Conservation (phyloP, 139 green algal genomes). For the Chlamydomonas eustigma region DNA sequence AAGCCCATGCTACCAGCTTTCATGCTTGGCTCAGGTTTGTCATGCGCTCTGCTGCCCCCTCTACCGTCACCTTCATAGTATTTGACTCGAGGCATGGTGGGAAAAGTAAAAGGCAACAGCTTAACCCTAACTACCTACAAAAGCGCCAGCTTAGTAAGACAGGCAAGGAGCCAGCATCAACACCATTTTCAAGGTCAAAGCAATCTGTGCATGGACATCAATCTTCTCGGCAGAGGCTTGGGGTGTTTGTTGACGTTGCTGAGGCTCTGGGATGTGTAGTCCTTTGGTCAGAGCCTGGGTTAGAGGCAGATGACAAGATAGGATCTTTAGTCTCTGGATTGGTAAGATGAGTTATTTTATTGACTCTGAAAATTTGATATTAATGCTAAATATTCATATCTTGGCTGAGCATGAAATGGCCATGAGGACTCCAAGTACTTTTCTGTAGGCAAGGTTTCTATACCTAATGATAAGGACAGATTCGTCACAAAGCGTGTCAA, state of each 20-base stretch:
- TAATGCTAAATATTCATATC: neutral
- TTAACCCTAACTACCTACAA: no score
- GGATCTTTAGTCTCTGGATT: neutral
- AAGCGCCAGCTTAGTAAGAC: no score
- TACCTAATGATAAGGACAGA: no score
- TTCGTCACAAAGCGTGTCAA: no score
- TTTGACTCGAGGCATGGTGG: neutral
- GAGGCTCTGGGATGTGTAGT: neutral
- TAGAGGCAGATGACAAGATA: conserved; percentile 18
- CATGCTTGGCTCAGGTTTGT: neutral
- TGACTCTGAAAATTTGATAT: neutral
- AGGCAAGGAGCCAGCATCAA: no score
- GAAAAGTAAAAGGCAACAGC: no score
- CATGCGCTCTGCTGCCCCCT: neutral
- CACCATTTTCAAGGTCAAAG: no score
- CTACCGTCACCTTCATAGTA: neutral
- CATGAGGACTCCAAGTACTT: no score
- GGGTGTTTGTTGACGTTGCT: neutral
- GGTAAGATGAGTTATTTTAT: neutral
- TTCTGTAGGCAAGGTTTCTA: no score
- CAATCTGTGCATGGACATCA: no score
- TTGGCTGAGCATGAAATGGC: neutral
- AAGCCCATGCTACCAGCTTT: neutral
- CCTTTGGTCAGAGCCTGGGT: neutral
- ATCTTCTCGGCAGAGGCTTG: conserved; percentile 3